A percentile compares a stretch with the other conserved stretches of the same genome.
phyloP scores from a whole-genome alignment of 2,329 filamentous ascomycete genomes.

The Gaeumannomyces sp. region DNA sequence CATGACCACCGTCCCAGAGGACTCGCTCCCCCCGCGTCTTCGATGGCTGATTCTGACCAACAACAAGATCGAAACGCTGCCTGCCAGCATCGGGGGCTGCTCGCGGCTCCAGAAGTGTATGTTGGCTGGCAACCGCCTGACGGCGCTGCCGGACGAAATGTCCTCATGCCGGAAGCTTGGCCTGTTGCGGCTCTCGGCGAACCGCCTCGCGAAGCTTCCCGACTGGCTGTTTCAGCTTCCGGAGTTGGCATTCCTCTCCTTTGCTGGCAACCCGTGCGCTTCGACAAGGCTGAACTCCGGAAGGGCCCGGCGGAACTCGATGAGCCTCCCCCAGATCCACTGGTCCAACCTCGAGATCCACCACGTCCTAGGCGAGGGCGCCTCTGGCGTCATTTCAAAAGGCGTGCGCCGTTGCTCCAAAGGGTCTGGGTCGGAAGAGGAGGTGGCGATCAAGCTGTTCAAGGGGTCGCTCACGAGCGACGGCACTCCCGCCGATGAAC shows the following conservation, averaged over 20 bases:
- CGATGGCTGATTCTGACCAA: slow-evolving; percentile 44
- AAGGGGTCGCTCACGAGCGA: slow-evolving; percentile 40
- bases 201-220: slow-evolving; percentile 32
- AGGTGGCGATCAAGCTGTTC: slow-evolving; percentile 44
- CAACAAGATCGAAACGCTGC: slow-evolving; percentile 34
- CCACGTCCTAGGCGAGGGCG: slow-evolving; percentile 36
- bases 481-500: slow-evolving; percentile 41
- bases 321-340: slow-evolving; percentile 29
- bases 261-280: slow-evolving; percentile 40
- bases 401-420: slow-evolving; percentile 28
- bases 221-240: slow-evolving; percentile 38
- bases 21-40: slow-evolving; percentile 32
- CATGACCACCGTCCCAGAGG: slow-evolving; percentile 36
- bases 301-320: slow-evolving; percentile 10
- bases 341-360: slow-evolving; percentile 36
- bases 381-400: slow-evolving; percentile 39
- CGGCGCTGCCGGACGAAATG: slow-evolving; percentile 34
- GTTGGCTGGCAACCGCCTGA: slow-evolving; percentile 40
- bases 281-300: slow-evolving; percentile 15
- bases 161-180: slow-evolving; percentile 35
- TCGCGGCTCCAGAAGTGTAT: slow-evolving; percentile 40
- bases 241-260: slow-evolving; percentile 39
- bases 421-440: slow-evolving; percentile 19
- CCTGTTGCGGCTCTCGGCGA: slow-evolving; percentile 37
- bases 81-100: slow-evolving; percentile 36